Evolutionary conservation across 1,139 yeast species (phyloP), one percentile per base, ranked within the genome.

Genomic region (Geotrichum siamense): DNA sequence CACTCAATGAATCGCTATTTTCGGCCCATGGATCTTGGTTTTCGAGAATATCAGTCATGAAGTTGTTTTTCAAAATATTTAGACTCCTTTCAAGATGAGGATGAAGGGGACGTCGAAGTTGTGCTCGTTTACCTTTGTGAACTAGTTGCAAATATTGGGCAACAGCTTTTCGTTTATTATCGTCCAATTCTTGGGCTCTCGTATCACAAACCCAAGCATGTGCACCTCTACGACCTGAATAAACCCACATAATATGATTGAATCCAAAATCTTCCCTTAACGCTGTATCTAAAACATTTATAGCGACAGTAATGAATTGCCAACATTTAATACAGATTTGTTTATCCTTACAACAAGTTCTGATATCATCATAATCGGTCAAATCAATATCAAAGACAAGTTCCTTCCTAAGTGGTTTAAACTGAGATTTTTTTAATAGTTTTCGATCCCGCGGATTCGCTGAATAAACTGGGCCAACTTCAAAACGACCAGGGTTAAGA

Each of bases 191-290:
- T 46, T 96, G 70, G 0, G 96, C 96, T 41, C 89, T 69, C 44
- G 75, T 65, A 60, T 93, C 98, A 63, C 96, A 84, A 21, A 91
- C 74, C 99, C 99, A 91, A 55, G 97, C 94, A 71, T 91, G 99
- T 21, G 94, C 96, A 63, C 99, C 99, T 74, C 99, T 83, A 70
- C 99, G 81, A 39, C 99, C 99, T 0, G 96, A 86, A 60, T 86
- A 91, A 2, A 91, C 96, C 98, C 98, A 91, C 38, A 91, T 69
- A 59, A 87, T 69, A 61, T 86, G 81, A 46, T 79, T 68, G 62
- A 86, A 89, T 0, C 96, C 97, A 65, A 93, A 91, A 63, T 91
- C 98, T 41, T 86, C 85, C 45, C 76, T 68, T 46, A 91, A 68
- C 0, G 94, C 82, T 1, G 65, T 59, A 48, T 84, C 87, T 48